phyloP scores from a whole-genome alignment of 306 rosid species.

The Castanospermum australe region DNA sequence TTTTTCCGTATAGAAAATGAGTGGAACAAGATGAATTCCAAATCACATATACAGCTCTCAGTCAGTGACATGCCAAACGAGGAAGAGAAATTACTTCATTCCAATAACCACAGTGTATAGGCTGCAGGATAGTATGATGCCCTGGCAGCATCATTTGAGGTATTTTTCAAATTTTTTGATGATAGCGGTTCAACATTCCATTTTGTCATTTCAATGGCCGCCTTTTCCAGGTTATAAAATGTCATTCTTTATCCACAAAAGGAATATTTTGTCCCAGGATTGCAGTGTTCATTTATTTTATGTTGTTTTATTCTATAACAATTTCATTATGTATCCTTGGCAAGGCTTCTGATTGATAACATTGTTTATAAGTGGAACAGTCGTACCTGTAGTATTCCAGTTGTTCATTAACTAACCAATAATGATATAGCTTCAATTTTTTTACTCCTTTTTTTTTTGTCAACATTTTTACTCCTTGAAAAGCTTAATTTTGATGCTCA shows the following conservation, averaged over 20 bases:
- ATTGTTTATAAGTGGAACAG: not conserved
- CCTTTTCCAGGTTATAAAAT: not conserved
- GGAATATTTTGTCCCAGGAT: not conserved
- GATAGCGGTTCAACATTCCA: slow-evolving; percentile 5
- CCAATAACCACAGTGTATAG: slow-evolving; percentile 65
- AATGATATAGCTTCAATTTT: too few relatives aligned
- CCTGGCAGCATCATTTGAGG: not conserved
- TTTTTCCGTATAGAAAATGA: slow-evolving; percentile 97
- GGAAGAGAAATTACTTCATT: slow-evolving; percentile 68
- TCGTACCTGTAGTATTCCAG: not conserved
- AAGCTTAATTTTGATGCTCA: too few relatives aligned
- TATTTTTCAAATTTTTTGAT: not conserved
- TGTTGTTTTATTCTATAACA: not conserved
- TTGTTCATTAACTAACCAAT: not conserved
- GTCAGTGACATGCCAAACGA: slow-evolving; percentile 52
- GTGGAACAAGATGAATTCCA: slow-evolving; percentile 78
- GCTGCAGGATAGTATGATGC: slow-evolving; percentile 24
- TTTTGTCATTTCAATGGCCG: slow-evolving; percentile 2
- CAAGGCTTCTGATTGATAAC: not conserved
- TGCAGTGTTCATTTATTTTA: not conserved
- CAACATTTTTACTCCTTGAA: too few relatives aligned
- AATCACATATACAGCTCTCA: slow-evolving; percentile 66
- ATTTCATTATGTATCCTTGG: not conserved
- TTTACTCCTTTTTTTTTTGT: too few relatives aligned
- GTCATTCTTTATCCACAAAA: slow-evolving; percentile 3